Conservation (phyloP, 2,329 filamentous ascomycete species). For the Diaporthe sp. region DNA sequence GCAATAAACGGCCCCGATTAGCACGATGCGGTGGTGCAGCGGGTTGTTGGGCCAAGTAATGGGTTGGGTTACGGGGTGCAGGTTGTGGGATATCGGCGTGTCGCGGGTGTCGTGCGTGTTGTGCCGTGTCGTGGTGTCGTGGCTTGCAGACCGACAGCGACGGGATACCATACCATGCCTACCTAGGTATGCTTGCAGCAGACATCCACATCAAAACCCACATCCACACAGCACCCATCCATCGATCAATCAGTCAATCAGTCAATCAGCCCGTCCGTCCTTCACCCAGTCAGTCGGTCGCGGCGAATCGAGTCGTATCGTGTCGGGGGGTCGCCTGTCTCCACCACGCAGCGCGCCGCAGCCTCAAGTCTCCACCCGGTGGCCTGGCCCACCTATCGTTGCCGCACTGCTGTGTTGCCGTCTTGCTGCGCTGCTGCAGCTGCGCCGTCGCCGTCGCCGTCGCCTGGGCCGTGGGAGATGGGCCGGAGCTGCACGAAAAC, state of each 20-base stretch:
- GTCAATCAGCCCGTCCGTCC: neutral
- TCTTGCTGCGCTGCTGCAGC: neutral
- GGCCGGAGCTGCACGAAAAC: slow-evolving; percentile 9
- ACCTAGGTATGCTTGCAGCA: slow-evolving; percentile 14
- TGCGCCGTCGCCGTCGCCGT: neutral
- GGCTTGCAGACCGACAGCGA: slow-evolving; percentile 31
- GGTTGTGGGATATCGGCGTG: slow-evolving; percentile 21
- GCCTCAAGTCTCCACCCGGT: slow-evolving; percentile 20
- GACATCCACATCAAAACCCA: slow-evolving; percentile 24
- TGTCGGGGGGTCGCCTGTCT: neutral
- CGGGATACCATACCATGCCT: slow-evolving; percentile 26
- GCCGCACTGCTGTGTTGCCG: neutral
- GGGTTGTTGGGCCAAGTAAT: slow-evolving; percentile 1
- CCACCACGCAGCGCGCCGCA: slow-evolving; percentile 32
- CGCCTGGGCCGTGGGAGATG: neutral
- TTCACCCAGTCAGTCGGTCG: slow-evolving; percentile 2
- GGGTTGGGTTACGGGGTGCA: neutral
- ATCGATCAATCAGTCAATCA: slow-evolving; percentile 4
- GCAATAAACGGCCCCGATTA: neutral
- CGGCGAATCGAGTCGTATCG: slow-evolving; percentile 26
- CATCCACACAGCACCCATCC: slow-evolving; percentile 13
- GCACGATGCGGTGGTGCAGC: slow-evolving; percentile 6
- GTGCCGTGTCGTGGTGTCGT: slow-evolving; percentile 26
- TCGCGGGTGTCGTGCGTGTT: neutral
- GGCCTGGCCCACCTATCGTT: slow-evolving; percentile 29